phyloP scores from a whole-genome alignment of 1,284 basidiomycete species.

The Pseudomicrostroma phylloplanum region DNA sequence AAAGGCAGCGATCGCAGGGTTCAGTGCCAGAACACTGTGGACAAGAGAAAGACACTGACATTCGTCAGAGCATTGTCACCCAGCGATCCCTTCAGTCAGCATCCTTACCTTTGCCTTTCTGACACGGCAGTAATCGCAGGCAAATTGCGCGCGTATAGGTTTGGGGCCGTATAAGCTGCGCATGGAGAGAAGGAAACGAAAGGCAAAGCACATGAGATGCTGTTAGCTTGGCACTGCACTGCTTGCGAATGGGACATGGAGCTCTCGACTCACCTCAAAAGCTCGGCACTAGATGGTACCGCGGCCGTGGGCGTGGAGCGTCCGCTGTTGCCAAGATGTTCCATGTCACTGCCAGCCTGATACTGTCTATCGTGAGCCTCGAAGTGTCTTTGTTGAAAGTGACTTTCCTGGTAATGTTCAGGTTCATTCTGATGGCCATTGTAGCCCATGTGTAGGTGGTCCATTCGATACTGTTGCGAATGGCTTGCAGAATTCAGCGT shows the following conservation, averaged over 20 bases:
- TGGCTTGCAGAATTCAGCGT: too few relatives aligned
- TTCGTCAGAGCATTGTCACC: background rate
- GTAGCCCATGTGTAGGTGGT: too few relatives aligned
- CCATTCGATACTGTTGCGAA: too few relatives aligned
- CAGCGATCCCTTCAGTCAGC: background rate
- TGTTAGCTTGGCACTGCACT: background rate
- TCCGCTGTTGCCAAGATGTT: too few relatives aligned
- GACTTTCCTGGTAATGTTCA: too few relatives aligned
- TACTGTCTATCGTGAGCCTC: too few relatives aligned
- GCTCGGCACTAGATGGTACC: constrained; percentile 1
- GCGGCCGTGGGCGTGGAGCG: background rate
- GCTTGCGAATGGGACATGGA: background rate
- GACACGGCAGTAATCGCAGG: constrained; percentile 2
- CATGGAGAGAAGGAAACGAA: background rate
- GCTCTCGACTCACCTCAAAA: background rate
- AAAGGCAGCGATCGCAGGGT: background rate
- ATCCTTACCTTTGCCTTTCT: background rate
- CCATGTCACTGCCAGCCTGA: too few relatives aligned
- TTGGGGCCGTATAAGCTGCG: constrained; percentile 3
- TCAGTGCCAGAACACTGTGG: constrained; percentile 5
- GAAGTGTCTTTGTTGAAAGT: too few relatives aligned
- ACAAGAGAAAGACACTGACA: background rate
- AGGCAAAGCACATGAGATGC: background rate
- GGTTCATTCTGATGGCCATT: too few relatives aligned
- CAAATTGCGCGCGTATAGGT: constrained; percentile 1